Evolutionary conservation across 768 basidiomycete genomes (phyloP), one percentile per base, ranked within the genome.

Genomic region (Mycena albidolilacea): DNA sequence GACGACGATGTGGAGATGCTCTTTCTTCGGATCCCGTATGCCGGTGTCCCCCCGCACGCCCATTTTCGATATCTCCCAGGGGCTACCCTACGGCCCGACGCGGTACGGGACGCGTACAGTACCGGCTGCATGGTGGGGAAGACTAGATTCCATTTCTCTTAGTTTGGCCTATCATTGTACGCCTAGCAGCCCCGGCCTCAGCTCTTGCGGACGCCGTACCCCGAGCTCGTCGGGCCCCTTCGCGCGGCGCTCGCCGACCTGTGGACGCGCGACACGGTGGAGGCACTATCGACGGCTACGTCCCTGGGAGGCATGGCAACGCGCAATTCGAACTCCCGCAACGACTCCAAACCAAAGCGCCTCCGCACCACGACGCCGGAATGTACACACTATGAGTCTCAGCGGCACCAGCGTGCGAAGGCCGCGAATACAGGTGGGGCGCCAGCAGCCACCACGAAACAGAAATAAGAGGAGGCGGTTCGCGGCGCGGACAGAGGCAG

Each of bases 141-240:
- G 30, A 30, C 30, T 30, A 30, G 3, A 30, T 30, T 30, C 30
- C 30, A 30, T 30, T 30, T 30, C 30, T 30, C 30, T 30, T 30
- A 30, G 30, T 30, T 30, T 30, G 30, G 30, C 30, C 3, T 30
- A 1, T 30, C 30, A 3, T 30, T 30, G 30, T 30, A 30, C 30
- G 30, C 30, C 30, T 3, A 30, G 30, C 79, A 74, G 19, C 85
- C 85, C 10, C 82, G 78, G 0, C 76, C 83, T 3, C 80, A 82
- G 46, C 69, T 88, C 1, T 86, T 87, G 72, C 80, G 81, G 7
- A 87, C 86, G 86, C 85, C 87, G 0, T 87, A 85, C 75, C 67
- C 81, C 3, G 75, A 82, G 8, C 79, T 89, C 44, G 80, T 89
- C 38, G 72, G 79, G n/a, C n/a, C 78, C 11, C 70, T 88, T 1